Percentiles rank a stretch among this genome's conserved stretches.
phyloP scores from a whole-genome alignment of 2,329 filamentous ascomycete genomes.

The Knoxdaviesia proteae region DNA sequence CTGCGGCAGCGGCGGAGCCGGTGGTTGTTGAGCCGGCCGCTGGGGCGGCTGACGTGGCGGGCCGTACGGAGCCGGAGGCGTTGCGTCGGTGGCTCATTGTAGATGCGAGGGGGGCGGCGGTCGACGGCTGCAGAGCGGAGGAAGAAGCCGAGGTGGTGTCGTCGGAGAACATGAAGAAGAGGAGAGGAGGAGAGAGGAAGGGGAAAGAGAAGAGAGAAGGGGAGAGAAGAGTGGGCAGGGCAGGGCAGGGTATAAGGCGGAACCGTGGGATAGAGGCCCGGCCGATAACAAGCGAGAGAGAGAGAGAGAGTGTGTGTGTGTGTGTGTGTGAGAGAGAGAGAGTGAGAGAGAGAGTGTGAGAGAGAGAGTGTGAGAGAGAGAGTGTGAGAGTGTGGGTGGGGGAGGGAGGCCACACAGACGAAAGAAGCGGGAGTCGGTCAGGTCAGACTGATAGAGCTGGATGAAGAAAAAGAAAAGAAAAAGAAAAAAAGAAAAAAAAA shows the following conservation, averaged over 20 bases:
- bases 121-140: not conserved
- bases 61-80: too few relatives aligned
- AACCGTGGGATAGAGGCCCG: too few relatives aligned
- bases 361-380: not conserved
- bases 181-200: not conserved
- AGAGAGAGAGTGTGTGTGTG: too few relatives aligned
- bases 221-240: not conserved
- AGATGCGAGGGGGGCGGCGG: too few relatives aligned
- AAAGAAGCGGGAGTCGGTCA: constrained; percentile 1
- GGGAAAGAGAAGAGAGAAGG: constrained; percentile 2
- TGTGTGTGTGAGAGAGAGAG: not conserved
- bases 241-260: not conserved
- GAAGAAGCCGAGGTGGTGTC: not conserved
- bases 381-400: not conserved
- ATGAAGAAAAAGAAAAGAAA: not conserved
- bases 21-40: too few relatives aligned
- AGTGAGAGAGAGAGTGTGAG: not conserved
- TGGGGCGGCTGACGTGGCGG: too few relatives aligned
- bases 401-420: not conserved
- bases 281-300: too few relatives aligned
- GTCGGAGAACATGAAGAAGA: constrained; percentile 1
- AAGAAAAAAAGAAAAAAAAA: not conserved
- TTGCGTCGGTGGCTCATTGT: too few relatives aligned
- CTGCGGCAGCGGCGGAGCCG: too few relatives aligned
- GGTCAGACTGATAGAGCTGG: not conserved